phyloP scores from a whole-genome alignment of 2,329 filamentous ascomycete genomes.

The Claviceps purpurea region DNA sequence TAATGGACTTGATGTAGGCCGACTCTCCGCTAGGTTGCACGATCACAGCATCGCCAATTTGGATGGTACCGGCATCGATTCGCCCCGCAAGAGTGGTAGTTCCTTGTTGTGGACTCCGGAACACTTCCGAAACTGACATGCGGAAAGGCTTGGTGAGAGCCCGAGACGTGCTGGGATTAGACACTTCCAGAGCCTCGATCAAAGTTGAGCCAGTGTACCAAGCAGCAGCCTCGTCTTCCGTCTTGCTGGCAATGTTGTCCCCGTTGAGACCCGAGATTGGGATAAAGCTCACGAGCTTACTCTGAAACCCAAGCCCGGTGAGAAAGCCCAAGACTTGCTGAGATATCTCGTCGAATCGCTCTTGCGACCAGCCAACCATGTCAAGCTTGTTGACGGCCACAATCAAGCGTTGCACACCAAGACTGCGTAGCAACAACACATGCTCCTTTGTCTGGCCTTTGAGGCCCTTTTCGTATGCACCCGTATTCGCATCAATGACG shows the following conservation, averaged over 20 bases:
- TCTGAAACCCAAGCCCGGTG: conserved; percentile 64
- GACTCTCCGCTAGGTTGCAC: conserved; percentile 72
- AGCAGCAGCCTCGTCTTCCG: conserved; percentile 39
- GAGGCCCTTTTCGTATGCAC: conserved; percentile 85
- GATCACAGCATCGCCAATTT: conserved; percentile 68
- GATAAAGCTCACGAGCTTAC: conserved; percentile 72
- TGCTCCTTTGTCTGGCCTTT: conserved; percentile 93
- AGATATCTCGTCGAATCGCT: conserved; percentile 72
- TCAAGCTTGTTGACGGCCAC: conserved; percentile 96
- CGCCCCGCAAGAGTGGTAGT: conserved; percentile 77
- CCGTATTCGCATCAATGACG: conserved; percentile 81
- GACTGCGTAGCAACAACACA: conserved; percentile 74
- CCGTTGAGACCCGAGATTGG: conserved; percentile 83
- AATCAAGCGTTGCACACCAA: conserved; percentile 78
- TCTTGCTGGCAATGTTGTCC: conserved; percentile 62
- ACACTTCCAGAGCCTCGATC: conserved; percentile 73
- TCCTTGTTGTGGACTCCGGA: conserved; percentile 65
- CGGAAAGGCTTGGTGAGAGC: conserved; percentile 68
- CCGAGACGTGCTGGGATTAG: conserved; percentile 52
- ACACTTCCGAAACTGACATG: conserved; percentile 79
- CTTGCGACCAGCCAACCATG: conserved; percentile 67
- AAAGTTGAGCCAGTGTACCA: conserved; percentile 79
- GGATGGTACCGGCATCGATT: conserved; percentile 70
- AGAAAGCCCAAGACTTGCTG: conserved; percentile 77
- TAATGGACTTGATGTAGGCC: conserved; percentile 68